Base-by-base conservation (phyloP, 2,329 filamentous ascomycete genomes). In the Ceratocystis colombiana region DNA sequence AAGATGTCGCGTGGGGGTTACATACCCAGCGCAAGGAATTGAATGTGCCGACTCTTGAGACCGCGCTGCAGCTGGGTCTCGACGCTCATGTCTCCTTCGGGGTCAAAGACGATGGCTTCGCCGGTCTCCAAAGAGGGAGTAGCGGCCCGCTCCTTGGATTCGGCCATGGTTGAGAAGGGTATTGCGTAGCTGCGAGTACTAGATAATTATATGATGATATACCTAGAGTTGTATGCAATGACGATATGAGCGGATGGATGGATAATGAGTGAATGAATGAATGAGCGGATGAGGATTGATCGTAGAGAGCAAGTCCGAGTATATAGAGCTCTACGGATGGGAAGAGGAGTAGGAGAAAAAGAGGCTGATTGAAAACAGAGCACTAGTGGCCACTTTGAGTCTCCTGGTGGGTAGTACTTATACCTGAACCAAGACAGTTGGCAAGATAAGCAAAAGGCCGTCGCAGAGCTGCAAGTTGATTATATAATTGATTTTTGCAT, bases 21-120 rank as follows among this genome's bases (percentile, higher is more conserved):
- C 67, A 45, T 75, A 72, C 79, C 80, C 15, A 85, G 75, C 25
- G 83, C 83, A 46, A 85, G 75, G 73, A 85, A 84, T 70, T 85
- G 83, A 50, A 85, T 82, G 69, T 85, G 82, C 45, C 82, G 77
- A 71, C 79, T 82, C 75, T 85, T 84, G 65, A 85, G 77, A 17
- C 82, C 82, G 66, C 83, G 78, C 71, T 81, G 73, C 2, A 84
- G 77, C 70, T 83, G 80, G 61, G 77, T 74, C 28, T 76, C 66
- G 17, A 68, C 20, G 20, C 30, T 61, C 48, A 68, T 64, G 62
- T 68, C 66, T 68, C 68, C 30, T 68, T 73, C 66, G 17, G 66
- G 66, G 48, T 68, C 66, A 15, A 64, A 44, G 33, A 65, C 30
- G 15, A 64, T 25, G 41, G 15, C 28, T 12, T 59, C 53, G 53